Percentiles rank a stretch among this genome's conserved stretches.
These are phyloP conservation scores for Apiotrichum montevideense DNA, from an alignment of 1,284 basidiomycete genomes.

Conservation along the genomic window DNA sequence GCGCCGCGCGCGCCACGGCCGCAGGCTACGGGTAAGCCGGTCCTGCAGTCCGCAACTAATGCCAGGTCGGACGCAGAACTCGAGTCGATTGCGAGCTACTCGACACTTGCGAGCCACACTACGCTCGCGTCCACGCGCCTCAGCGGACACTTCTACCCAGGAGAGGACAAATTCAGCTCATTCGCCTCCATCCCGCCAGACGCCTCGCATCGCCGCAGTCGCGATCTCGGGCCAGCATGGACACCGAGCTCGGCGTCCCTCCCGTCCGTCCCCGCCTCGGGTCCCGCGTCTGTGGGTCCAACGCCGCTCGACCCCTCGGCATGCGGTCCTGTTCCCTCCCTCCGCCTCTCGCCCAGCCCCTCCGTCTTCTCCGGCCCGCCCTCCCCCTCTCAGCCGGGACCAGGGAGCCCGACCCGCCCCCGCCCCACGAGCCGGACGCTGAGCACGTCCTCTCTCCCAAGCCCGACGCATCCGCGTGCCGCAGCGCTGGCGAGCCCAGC, in stretches of 20 bases:
- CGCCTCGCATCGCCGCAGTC: neutral
- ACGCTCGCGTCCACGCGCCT: neutral
- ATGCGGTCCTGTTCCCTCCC: too few species aligned
- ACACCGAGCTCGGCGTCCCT: neutral
- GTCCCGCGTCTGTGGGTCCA: too few species aligned
- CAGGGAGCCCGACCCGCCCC: too few species aligned
- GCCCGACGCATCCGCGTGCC: neutral
- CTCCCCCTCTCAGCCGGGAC: too few species aligned
- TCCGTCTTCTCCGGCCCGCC: too few species aligned
- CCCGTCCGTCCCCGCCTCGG: neutral
- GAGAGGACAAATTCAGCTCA: neutral
- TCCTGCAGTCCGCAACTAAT: too few species aligned
- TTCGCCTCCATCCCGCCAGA: neutral
- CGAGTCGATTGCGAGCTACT: slow-evolving; percentile 14
- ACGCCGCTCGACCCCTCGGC: too few species aligned
- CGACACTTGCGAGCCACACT: slow-evolving; percentile 13
- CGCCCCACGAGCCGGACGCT: neutral
- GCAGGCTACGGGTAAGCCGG: slow-evolving; percentile 7
- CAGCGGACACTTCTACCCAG: neutral
- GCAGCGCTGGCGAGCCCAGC: neutral
- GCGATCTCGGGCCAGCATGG: neutral
- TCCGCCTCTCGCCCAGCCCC: too few species aligned
- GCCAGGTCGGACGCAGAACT: slow-evolving; percentile 7
- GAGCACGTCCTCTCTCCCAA: neutral
- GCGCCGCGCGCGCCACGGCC: slow-evolving; percentile 9